Conservation (phyloP, 345 rosid species). For the Orychophragmus violaceus region DNA sequence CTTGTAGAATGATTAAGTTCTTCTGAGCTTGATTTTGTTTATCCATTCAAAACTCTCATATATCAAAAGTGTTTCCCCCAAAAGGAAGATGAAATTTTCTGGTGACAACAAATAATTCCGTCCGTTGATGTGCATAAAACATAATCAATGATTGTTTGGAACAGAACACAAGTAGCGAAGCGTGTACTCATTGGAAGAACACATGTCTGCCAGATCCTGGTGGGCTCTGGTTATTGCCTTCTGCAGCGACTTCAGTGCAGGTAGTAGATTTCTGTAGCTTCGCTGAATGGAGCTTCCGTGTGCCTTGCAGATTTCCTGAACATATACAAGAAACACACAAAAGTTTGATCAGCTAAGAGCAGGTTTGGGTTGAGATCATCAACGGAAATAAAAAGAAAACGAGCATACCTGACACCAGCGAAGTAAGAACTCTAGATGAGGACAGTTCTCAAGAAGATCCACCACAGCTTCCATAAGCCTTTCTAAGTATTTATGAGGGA, state of each 20-base stretch:
- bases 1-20: neutral
- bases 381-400: neutral
- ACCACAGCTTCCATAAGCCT: constrained; percentile 74
- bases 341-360: neutral
- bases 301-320: constrained; percentile 81
- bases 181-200: constrained; percentile 82
- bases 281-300: constrained; percentile 80
- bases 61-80: no score
- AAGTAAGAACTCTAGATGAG: constrained; percentile 82
- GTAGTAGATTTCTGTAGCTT: constrained; percentile 70
- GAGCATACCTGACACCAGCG: constrained; percentile 78
- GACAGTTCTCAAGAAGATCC: constrained; percentile 76
- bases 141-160: constrained; percentile 22
- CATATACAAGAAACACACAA: neutral
- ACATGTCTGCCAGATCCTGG: constrained; percentile 87
- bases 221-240: constrained; percentile 81
- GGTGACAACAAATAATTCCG: no score
- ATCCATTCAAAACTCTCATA: neutral
- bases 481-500: constrained; percentile 64
- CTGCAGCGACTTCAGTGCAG: constrained; percentile 73
- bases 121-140: no score
- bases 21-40: neutral
- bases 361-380: neutral
- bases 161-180: constrained; percentile 77
- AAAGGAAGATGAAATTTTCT: no score